Evolutionary conservation across 2,329 filamentous ascomycete species (phyloP).

Genomic region (Zymoseptoria crescenta): DNA sequence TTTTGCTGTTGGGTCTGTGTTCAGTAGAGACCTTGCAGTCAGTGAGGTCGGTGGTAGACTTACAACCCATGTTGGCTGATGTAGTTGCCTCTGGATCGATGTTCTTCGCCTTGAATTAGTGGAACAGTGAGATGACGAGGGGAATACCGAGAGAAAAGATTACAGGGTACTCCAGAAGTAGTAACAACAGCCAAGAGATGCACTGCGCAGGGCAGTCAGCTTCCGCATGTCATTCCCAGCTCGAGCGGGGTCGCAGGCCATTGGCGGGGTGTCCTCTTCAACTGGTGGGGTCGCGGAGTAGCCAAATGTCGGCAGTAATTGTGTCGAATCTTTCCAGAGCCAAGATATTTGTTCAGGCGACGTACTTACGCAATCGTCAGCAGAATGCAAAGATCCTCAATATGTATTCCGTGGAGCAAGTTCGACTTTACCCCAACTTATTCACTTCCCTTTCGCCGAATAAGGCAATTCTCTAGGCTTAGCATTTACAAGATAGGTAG

Average conservation of each 20-base stretch:
- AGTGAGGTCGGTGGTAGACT: not conserved
- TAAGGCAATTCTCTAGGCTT: no score
- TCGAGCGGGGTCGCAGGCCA: not conserved
- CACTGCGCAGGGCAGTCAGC: not conserved
- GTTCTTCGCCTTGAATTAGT: not conserved
- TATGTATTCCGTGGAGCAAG: no score
- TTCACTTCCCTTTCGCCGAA: no score
- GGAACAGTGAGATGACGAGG: not conserved
- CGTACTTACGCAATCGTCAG: no score
- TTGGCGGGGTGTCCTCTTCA: not conserved
- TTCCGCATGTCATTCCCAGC: not conserved
- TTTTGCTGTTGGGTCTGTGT: conserved; percentile 42
- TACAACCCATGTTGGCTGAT: not conserved
- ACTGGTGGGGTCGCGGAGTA: not conserved
- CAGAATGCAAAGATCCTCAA: no score
- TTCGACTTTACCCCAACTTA: no score
- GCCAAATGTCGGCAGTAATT: no score
- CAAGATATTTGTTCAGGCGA: no score
- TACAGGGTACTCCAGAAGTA: not conserved
- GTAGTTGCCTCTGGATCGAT: not conserved
- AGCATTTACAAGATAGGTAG: no score
- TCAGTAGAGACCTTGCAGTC: not conserved
- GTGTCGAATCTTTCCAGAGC: no score
- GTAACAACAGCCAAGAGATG: not conserved
- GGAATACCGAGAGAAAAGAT: not conserved